Evolutionary conservation across 148 eudicot genomes (phyloP).

Genomic region (Vaccinium vitisidaea): DNA sequence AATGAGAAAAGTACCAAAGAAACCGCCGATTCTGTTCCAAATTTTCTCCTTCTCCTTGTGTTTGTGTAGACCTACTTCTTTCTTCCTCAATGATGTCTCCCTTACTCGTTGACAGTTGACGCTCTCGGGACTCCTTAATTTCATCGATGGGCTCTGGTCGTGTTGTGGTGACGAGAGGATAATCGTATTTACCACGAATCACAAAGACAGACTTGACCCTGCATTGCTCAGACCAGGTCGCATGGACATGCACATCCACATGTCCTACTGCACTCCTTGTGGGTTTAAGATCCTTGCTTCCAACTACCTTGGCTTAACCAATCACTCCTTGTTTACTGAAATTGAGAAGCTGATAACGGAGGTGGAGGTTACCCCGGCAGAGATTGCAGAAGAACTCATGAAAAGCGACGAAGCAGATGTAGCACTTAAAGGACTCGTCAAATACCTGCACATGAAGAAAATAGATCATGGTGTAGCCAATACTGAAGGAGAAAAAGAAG

Average conservation of each 20-base stretch:
- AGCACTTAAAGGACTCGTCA: conserved; percentile 20
- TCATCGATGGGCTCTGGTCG: conserved; percentile 25
- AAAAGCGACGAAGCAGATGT: conserved; percentile 21
- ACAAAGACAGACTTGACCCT: conserved; percentile 26
- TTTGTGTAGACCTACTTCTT: neutral
- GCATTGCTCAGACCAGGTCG: conserved; percentile 29
- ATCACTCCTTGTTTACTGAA: conserved; percentile 16
- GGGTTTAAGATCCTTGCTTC: conserved; percentile 25
- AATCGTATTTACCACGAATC: conserved; percentile 22
- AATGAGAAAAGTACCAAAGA: neutral
- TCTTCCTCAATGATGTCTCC: neutral
- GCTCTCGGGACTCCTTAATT: conserved; percentile 18
- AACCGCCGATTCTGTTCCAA: neutral
- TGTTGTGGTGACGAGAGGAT: conserved; percentile 31
- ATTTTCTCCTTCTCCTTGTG: neutral
- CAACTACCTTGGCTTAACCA: conserved; percentile 23
- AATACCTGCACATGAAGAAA: conserved; percentile 13
- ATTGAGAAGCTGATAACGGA: conserved; percentile 18
- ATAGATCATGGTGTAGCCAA: neutral
- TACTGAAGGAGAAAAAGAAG: conserved; percentile 5
- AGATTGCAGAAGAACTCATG: conserved; percentile 29
- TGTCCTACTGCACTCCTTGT: conserved; percentile 23
- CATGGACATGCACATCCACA: conserved; percentile 30
- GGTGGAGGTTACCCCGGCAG: conserved; percentile 22
- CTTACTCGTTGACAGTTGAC: conserved; percentile 13